These are phyloP conservation scores for Candida piceae DNA, from an alignment of 805 yeast species.

Conservation along the genomic window DNA sequence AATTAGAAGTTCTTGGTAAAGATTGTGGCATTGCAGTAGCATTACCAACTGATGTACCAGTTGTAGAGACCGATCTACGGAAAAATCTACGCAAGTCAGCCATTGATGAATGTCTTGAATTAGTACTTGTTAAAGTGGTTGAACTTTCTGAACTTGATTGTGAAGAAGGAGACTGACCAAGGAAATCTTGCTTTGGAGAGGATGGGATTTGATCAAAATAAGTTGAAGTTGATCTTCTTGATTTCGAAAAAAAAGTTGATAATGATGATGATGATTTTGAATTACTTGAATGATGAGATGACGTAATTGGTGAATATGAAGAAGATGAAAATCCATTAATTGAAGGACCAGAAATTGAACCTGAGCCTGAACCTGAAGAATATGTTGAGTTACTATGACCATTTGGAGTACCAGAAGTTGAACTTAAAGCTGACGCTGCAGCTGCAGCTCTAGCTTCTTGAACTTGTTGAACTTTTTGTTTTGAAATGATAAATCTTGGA, in stretches of 20 bases:
- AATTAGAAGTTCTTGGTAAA: constrained; percentile 27
- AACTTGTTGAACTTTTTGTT: constrained; percentile 60
- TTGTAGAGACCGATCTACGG: constrained; percentile 37
- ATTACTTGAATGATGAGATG: neutral
- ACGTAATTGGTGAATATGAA: too few relatives aligned
- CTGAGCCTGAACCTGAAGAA: too few relatives aligned
- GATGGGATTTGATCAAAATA: constrained; percentile 23
- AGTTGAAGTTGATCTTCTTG: constrained; percentile 36
- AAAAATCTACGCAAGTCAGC: constrained; percentile 73
- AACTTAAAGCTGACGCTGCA: neutral
- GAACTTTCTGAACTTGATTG: constrained; percentile 26
- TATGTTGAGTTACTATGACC: constrained; percentile 3
- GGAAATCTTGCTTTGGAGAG: constrained; percentile 31
- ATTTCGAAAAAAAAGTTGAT: constrained; percentile 45
- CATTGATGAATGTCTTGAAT: constrained; percentile 69
- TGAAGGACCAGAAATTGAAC: too few relatives aligned
- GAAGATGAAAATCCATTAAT: too few relatives aligned
- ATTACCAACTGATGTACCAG: constrained; percentile 8
- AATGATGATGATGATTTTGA: constrained; percentile 41
- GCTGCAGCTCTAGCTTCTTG: constrained; percentile 39
- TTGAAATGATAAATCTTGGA: constrained; percentile 78
- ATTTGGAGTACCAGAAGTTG: neutral
- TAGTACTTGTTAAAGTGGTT: constrained; percentile 17
- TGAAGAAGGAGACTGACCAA: constrained; percentile 28
- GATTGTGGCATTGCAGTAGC: constrained; percentile 17